These are phyloP conservation scores for Piper betle DNA, from an alignment of 164 flowering plant species.

Conservation along the genomic window DNA sequence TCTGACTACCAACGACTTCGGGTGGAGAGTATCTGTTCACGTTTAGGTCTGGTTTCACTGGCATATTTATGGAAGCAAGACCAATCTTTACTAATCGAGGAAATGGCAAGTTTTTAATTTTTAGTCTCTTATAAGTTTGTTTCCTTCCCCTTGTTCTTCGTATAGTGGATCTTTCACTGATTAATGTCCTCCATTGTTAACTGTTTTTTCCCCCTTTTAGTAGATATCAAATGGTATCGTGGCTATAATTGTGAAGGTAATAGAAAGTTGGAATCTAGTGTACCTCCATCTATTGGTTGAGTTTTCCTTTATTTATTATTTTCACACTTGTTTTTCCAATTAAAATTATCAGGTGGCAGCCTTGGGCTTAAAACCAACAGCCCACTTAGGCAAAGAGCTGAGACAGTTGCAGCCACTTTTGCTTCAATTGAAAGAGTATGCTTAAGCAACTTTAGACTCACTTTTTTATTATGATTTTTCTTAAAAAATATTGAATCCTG, in stretches of 20 bases:
- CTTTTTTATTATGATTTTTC: not conserved
- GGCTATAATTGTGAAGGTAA: conserved; percentile 83
- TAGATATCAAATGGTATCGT: conserved; percentile 53
- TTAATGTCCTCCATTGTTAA: not conserved
- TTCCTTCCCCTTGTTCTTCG: not conserved
- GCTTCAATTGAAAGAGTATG: conserved; percentile 74
- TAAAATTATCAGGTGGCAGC: conserved; percentile 63
- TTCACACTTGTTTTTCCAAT: not conserved
- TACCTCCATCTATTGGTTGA: not conserved
- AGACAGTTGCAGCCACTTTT: conserved; percentile 39
- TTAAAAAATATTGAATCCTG: not conserved
- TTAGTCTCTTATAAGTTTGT: not conserved
- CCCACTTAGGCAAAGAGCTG: conserved; percentile 86
- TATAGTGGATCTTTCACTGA: not conserved
- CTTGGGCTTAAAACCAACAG: conserved; percentile 72
- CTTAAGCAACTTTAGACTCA: not conserved
- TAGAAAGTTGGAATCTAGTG: not conserved
- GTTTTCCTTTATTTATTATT: not conserved
- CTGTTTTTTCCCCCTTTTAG: conserved; percentile 1
- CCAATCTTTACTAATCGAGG: conserved; percentile 77
- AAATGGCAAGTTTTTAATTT: conserved; percentile 53
- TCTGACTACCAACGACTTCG: conserved; percentile 94
- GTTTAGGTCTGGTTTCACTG: conserved; percentile 92
- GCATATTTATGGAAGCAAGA: conserved; percentile 98
- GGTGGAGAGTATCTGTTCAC: conserved; percentile 86